Conservation (phyloP, 2,329 filamentous ascomycete genomes). For the Verticillium nubilum region DNA sequence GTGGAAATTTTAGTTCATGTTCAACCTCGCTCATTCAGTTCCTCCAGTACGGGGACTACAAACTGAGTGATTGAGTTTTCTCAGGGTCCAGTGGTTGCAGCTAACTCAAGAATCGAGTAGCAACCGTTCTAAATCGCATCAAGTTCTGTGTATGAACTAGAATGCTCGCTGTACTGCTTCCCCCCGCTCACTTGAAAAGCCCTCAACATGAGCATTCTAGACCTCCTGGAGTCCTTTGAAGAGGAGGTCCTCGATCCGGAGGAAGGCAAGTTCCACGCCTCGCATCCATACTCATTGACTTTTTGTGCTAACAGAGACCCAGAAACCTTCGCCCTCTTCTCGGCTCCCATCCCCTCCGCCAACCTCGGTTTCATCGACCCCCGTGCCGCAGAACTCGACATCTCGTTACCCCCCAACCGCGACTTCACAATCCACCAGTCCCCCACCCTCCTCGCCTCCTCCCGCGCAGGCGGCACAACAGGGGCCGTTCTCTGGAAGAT, state of each 20-base stretch:
- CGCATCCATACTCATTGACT: too few species aligned
- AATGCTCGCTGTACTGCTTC: too few species aligned
- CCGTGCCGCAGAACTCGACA: slow-evolving; percentile 56
- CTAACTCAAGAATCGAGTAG: too few species aligned
- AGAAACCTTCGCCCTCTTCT: slow-evolving; percentile 90
- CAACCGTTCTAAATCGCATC: too few species aligned
- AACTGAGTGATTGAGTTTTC: too few species aligned
- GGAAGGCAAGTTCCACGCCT: too few species aligned
- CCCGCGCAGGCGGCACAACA: slow-evolving; percentile 56
- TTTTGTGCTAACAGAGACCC: slow-evolving; percentile 5
- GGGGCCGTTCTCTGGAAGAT: slow-evolving; percentile 86
- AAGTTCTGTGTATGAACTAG: too few species aligned
- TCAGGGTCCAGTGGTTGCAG: too few species aligned
- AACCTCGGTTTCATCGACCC: slow-evolving; percentile 84
- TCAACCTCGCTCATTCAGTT: too few species aligned
- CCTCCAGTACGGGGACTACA: too few species aligned
- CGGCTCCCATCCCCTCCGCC: slow-evolving; percentile 64
- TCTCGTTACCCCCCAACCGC: slow-evolving; percentile 33
- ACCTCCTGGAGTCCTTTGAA: slow-evolving; percentile 27
- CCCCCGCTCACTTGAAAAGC: background rate
- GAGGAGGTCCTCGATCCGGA: slow-evolving; percentile 42
- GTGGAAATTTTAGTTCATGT: background rate
- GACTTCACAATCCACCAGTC: slow-evolving; percentile 80
- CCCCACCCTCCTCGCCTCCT: slow-evolving; percentile 72
- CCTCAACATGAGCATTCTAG: background rate